Percentiles rank a stretch among this genome's conserved stretches.
Evolutionary conservation across 2,329 filamentous ascomycete species (phyloP).

Genomic region (Botrytis squamosa): DNA sequence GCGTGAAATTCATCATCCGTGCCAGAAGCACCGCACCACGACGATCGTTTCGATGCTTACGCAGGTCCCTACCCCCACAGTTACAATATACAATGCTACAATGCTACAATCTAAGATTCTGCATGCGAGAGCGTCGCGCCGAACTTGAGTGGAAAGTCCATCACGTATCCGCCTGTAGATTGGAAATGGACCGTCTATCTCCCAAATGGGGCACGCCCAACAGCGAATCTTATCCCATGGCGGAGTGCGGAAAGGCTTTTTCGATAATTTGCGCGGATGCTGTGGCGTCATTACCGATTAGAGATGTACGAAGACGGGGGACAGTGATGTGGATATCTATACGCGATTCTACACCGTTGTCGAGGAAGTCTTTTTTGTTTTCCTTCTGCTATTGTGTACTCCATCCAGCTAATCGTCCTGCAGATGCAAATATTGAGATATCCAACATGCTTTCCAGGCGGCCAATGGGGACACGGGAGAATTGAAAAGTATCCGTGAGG

Average conservation of each 20-base stretch:
- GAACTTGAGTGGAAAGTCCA: neutral
- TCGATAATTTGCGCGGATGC: neutral
- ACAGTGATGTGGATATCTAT: neutral
- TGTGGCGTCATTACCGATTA: neutral
- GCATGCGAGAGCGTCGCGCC: neutral
- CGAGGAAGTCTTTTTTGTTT: neutral
- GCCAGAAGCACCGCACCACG: no score
- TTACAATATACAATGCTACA: neutral
- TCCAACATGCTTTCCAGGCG: neutral
- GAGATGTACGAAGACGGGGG: neutral
- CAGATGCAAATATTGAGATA: neutral
- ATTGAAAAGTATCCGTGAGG: neutral
- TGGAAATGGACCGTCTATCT: neutral
- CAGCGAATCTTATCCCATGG: neutral
- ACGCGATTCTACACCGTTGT: neutral
- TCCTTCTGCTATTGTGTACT: neutral
- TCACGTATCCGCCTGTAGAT: neutral
- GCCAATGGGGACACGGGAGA: neutral
- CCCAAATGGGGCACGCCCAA: neutral
- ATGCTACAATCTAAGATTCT: neutral
- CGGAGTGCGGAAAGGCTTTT: neutral
- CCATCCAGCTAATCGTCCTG: neutral
- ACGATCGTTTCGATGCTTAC: no score
- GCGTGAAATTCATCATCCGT: no score
- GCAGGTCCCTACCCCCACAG: neutral